These are phyloP conservation scores for Lathyrus oleraceus DNA, from an alignment of 306 rosid species.

Conservation along the genomic window DNA sequence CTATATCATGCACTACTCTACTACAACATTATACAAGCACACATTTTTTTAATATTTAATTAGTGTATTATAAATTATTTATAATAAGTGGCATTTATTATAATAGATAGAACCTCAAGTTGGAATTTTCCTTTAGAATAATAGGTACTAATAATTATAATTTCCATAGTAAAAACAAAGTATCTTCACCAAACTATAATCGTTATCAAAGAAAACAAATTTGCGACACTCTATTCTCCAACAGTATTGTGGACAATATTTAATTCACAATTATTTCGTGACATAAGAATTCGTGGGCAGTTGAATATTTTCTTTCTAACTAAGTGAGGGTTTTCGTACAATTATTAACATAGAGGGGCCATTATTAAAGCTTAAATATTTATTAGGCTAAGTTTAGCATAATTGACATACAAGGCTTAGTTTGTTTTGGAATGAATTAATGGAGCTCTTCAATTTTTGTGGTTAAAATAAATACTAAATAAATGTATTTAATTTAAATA, in stretches of 20 bases:
- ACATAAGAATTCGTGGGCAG: neutral
- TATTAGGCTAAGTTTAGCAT: neutral
- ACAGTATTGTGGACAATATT: neutral
- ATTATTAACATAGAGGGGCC: neutral
- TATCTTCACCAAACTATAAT: conserved; percentile 8
- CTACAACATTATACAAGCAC: no score
- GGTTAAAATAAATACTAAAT: no score
- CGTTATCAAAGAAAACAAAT: neutral
- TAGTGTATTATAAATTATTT: no score
- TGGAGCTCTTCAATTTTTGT: no score
- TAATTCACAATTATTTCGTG: neutral
- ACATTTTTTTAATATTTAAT: neutral
- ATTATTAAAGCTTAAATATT: neutral
- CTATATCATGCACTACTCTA: neutral
- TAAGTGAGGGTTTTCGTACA: neutral
- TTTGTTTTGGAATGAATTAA: no score
- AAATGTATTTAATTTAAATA: no score
- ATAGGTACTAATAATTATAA: no score
- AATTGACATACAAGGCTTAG: neutral
- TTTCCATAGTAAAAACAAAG: neutral
- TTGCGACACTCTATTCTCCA: neutral
- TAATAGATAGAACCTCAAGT: neutral
- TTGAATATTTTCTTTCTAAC: conserved; percentile 10
- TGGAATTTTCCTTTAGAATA: neutral
- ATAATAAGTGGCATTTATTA: neutral